Base-by-base conservation (phyloP, 2,329 filamentous ascomycete species). In the Diaporthe sp. region DNA sequence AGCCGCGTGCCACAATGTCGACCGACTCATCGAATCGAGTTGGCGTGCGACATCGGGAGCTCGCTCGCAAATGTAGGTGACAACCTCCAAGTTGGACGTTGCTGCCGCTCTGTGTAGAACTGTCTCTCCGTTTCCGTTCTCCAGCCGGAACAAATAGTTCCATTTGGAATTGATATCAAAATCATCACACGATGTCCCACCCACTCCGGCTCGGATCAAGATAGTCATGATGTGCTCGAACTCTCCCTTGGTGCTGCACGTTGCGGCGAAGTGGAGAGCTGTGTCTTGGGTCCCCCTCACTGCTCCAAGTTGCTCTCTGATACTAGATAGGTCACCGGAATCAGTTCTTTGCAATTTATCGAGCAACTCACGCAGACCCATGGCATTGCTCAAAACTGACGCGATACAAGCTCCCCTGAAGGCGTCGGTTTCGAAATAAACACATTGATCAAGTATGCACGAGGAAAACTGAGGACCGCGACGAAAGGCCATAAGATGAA, bases 331-430 rank as follows among this genome's bases (percentile, higher is more conserved):
- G 1, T 6, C n/a, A 4, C 31, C 7, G n/a, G 15, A 7, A 8
- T 5, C n/a, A 31, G 31, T 19, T 5, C 13, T 22, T 1, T 3
- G 1, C 15, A 2, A 15, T 9, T 19, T 4, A 0, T 12, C 2
- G 6, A 65, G 60, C 3, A 65, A 19, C 13, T 31, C 15, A 7
- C 8, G 39, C 0, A 65, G n/a, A 4, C 2, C 8, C 39, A 31
- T 5, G 15, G n/a, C 60, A 7, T 65, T 65, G n/a, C 39, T 1
- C 6, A 65, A 2, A 31, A 65, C 7, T 3, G n/a, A 65, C 42
- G 25, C 25, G 25, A 65, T 28, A 19, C 17, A n/a, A 13, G 1
- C 12, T 28, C 37, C 58, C 7, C 5, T 44, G 1, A 44, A 6
- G 5, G 7, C 0, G 13, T 2, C 12, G 3, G 5, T 2, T 7